Evolutionary conservation across 768 basidiomycete genomes (phyloP), one percentile per base, ranked within the genome.

Genomic region (Hygrophorus russula): DNA sequence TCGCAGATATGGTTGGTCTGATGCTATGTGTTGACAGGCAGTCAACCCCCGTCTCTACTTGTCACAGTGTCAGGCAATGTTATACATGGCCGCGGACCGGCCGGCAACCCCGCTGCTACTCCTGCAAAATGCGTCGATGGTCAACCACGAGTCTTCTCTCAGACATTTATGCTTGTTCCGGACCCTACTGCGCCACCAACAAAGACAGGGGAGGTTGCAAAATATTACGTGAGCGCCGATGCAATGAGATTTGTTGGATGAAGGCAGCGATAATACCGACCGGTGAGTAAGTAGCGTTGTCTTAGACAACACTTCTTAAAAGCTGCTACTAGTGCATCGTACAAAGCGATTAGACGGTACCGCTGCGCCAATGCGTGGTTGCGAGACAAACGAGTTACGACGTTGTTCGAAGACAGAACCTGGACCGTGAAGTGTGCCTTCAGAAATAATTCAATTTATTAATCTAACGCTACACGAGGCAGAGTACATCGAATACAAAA

Each of bases 151-250:
- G 84, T 89, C 39, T 91, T 91, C 61, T 81, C 82, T 13, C 88
- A 91, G 59, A 84, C 86, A 5, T 91, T 91, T 55, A 76, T 91
- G 67, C 78, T 91, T 29, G 76, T 81, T 8, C 85, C 85, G 3
- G 85, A 88, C 56, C 67, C 83, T 2, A 69, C 67, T 34, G 76
- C 80, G 24, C 69, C 81, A 2, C 69, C 77, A 13, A 69, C 71
- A 1, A 79, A 78, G 47, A 69, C 73, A 4, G 84, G 80, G 45
- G 83, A 84, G 54, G 74, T 84, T 0, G 82, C 82, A 7, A 88
- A 83, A 57, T 90, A 90, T 56, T 90, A 82, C 54, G 67, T 91
- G 44, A 76, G 76, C 46, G 76, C 84, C 9, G 87, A 90, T 59
- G 74, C 82, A 3, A 62, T 90, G 59, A 72, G 87, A 56, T 88